Percentiles rank a stretch among this genome's conserved stretches.
Conservation (phyloP, 306 rosid genomes). For the Arachis hypogaea region DNA sequence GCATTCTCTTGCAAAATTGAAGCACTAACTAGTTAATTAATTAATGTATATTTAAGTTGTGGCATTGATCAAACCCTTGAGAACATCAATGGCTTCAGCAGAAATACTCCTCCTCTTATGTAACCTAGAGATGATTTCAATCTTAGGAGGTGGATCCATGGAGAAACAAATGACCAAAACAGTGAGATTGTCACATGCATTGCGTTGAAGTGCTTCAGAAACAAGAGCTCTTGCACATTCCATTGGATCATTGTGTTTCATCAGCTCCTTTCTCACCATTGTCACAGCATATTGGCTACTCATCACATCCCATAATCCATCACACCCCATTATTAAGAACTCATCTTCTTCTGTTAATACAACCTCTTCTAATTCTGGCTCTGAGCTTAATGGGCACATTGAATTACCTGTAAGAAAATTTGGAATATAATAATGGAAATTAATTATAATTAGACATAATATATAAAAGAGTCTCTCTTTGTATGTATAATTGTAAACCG, state of each 20-base stretch:
- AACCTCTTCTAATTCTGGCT: conserved; percentile 63
- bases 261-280: conserved; percentile 66
- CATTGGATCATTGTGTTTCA: conserved; percentile 64
- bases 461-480: too few relatives aligned
- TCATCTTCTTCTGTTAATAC: conserved; percentile 62
- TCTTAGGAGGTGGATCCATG: conserved; percentile 60
- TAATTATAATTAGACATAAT: too few relatives aligned
- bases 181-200: conserved; percentile 65
- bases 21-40: too few relatives aligned
- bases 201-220: conserved; percentile 63
- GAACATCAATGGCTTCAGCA: conserved; percentile 71
- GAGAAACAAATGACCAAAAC: conserved; percentile 70
- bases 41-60: too few relatives aligned
- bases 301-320: conserved; percentile 83
- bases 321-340: conserved; percentile 70
- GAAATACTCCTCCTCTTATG: conserved; percentile 74
- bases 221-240: conserved; percentile 58
- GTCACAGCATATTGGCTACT: conserved; percentile 80
- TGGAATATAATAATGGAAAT: too few relatives aligned
- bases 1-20: too few relatives aligned
- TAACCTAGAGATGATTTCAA: conserved; percentile 50
- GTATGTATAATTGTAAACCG: too few relatives aligned
- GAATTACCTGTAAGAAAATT: conserved; percentile 36
- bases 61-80: conserved; percentile 55
- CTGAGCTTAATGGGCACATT: conserved; percentile 62